Percentiles rank a stretch among this genome's conserved stretches.
These are phyloP conservation scores for Skeletonema marinoi DNA, from an alignment of 108 stramenopile genomes.

Conservation along the genomic window DNA sequence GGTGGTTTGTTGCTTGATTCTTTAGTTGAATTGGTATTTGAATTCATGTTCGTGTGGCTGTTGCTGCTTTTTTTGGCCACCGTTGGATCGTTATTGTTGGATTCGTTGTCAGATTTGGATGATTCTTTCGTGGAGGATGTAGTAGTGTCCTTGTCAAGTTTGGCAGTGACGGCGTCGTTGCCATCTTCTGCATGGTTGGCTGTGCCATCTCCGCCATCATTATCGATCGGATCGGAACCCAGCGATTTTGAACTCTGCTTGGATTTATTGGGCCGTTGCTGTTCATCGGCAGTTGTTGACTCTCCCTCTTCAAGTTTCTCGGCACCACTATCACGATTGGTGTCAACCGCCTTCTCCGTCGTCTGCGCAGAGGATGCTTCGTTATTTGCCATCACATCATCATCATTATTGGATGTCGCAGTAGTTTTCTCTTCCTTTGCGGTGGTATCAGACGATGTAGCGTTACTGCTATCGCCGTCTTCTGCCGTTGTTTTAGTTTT, in stretches of 20 bases:
- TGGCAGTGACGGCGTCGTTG: slow-evolving; percentile 2
- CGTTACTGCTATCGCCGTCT: background rate
- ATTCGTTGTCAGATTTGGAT: background rate
- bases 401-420: background rate
- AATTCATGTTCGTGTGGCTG: background rate
- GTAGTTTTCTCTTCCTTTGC: background rate
- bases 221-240: background rate
- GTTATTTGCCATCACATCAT: background rate
- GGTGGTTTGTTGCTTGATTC: background rate
- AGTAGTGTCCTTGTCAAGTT: background rate
- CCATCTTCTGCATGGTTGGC: background rate
- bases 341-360: background rate
- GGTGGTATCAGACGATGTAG: background rate
- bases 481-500: background rate
- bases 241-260: background rate
- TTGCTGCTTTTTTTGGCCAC: background rate
- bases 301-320: background rate
- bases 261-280: background rate
- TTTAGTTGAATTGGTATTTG: background rate
- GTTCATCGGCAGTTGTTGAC: background rate
- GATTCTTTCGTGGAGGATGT: background rate
- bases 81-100: background rate
- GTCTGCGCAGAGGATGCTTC: background rate
- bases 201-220: background rate
- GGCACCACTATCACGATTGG: background rate